Percentiles rank a stretch among this genome's conserved stretches.
These are phyloP conservation scores for Hypoxylon sp. DNA, from an alignment of 2,329 filamentous ascomycete genomes.

Conservation along the genomic window DNA sequence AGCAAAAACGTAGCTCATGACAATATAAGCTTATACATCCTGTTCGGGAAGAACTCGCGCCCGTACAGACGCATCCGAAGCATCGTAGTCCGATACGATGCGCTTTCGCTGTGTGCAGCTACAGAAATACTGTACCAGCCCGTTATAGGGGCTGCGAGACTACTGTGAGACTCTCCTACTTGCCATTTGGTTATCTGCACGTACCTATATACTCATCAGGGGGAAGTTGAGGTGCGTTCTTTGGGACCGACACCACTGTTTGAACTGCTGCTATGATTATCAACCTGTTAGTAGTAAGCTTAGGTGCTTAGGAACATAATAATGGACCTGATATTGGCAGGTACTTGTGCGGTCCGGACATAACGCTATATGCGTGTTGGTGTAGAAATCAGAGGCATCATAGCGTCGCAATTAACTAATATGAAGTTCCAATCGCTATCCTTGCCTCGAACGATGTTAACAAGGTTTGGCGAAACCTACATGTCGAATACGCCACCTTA, in stretches of 20 bases:
- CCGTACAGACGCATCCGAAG: neutral
- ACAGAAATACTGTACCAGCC: slow-evolving; percentile 30
- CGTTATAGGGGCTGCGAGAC: slow-evolving; percentile 5
- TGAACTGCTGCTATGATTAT: neutral
- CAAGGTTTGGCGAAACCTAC: no score
- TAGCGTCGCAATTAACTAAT: no score
- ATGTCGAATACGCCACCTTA: no score
- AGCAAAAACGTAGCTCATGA: slow-evolving; percentile 20
- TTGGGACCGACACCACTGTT: neutral
- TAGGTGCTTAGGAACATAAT: neutral
- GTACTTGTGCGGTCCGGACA: no score
- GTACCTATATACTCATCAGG: slow-evolving; percentile 28
- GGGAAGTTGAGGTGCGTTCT: neutral
- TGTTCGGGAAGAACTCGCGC: slow-evolving; percentile 27
- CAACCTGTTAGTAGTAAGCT: neutral
- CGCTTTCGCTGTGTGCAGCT: slow-evolving; percentile 16
- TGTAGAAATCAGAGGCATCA: no score
- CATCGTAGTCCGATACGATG: neutral
- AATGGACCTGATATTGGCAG: neutral
- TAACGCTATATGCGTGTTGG: no score
- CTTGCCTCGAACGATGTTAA: no score
- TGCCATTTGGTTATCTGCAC: slow-evolving; percentile 24
- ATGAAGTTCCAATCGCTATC: no score
- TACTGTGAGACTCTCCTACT: slow-evolving; percentile 25
- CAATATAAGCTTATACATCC: slow-evolving; percentile 16